phyloP scores from a whole-genome alignment of 2,329 filamentous ascomycete genomes.

The Daldinia eschscholtzii region DNA sequence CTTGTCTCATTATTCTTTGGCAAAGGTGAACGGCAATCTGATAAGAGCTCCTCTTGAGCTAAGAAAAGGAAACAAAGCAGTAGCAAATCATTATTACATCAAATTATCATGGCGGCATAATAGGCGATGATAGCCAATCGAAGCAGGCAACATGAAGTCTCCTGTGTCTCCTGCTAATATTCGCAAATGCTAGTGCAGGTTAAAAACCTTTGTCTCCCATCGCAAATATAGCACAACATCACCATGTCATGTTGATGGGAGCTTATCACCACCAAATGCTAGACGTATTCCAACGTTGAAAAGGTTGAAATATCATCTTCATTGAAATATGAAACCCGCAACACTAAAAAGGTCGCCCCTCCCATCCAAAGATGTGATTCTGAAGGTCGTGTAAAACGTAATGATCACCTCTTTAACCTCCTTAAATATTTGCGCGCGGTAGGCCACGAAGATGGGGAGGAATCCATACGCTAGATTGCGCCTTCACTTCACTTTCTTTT shows the following conservation, averaged over 20 bases:
- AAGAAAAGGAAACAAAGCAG: background rate
- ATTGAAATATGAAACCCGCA: background rate
- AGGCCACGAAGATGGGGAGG: constrained; percentile 16
- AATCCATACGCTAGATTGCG: background rate
- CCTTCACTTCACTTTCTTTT: background rate
- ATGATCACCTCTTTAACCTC: background rate
- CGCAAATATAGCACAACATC: background rate
- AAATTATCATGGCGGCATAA: background rate
- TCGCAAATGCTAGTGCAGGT: background rate
- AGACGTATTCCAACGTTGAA: background rate
- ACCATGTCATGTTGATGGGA: background rate
- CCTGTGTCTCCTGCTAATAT: background rate
- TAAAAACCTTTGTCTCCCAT: background rate
- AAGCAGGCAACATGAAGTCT: background rate
- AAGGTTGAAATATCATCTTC: background rate
- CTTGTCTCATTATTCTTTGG: background rate
- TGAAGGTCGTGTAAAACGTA: background rate
- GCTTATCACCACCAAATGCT: background rate
- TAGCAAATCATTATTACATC: background rate
- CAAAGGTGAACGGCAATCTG: background rate
- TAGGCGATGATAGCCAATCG: background rate
- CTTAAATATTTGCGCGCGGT: no score
- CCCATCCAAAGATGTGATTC: background rate
- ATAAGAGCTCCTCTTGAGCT: background rate
- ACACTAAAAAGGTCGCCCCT: background rate